Percentiles rank a stretch among this genome's conserved stretches.
These are phyloP conservation scores for Syzygium malaccense DNA, from an alignment of 441 rosid species.

Conservation along the genomic window DNA sequence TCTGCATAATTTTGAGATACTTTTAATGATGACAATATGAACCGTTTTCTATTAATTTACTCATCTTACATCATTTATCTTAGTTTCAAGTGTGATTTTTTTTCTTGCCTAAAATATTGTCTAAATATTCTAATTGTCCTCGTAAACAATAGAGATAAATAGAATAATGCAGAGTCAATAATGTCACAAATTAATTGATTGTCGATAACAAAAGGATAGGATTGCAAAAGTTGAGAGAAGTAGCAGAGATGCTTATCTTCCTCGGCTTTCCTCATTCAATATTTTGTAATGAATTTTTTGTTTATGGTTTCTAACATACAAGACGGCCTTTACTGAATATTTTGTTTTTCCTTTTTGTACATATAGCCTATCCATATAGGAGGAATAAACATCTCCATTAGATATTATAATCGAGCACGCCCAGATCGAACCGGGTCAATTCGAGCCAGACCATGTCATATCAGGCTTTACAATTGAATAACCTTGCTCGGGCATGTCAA, in stretches of 20 bases:
- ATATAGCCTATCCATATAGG: background rate
- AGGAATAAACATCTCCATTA: background rate
- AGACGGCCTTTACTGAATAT: background rate
- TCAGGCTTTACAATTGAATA: background rate
- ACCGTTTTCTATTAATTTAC: too few relatives aligned
- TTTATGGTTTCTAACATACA: background rate
- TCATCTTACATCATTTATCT: background rate
- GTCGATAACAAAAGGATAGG: background rate
- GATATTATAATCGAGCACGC: background rate
- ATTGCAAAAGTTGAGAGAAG: background rate
- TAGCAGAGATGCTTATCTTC: background rate
- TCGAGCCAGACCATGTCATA: background rate
- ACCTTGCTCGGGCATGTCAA: background rate
- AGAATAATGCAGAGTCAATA: background rate
- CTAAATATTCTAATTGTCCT: background rate
- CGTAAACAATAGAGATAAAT: background rate
- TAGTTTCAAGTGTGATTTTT: background rate
- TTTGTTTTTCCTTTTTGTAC: background rate
- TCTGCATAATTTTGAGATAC: background rate
- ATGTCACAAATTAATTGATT: background rate
- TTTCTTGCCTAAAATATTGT: background rate
- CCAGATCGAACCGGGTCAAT: rapidly evolving
- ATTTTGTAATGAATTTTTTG: background rate
- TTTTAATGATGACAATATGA: background rate
- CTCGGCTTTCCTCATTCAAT: background rate